A percentile compares a stretch with the other conserved stretches of the same genome.
Conservation (phyloP, 192 early-diverging fungal species). For the Geranomyces michiganensis region DNA sequence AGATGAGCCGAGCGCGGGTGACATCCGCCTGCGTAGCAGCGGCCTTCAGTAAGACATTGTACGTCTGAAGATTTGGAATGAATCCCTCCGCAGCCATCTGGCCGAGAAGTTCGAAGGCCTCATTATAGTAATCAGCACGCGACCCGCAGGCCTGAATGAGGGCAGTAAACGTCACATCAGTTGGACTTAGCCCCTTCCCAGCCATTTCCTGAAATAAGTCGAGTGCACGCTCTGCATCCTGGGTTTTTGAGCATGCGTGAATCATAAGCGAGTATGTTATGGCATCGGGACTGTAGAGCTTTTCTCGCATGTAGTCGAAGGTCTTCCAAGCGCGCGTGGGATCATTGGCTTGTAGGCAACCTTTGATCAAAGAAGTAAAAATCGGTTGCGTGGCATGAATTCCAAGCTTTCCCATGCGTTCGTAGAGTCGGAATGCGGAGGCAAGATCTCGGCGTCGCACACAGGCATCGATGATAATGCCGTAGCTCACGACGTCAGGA, state of each 20-base stretch:
- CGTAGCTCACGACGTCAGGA: slow-evolving; percentile 71
- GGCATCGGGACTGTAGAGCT: slow-evolving; percentile 77
- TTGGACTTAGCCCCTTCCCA: slow-evolving; percentile 66
- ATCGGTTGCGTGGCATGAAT: slow-evolving; percentile 55
- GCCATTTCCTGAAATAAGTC: slow-evolving; percentile 92
- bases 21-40: slow-evolving; percentile 78
- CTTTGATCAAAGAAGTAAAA: slow-evolving; percentile 82
- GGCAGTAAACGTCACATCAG: slow-evolving; percentile 84
- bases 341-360: slow-evolving; percentile 73
- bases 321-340: slow-evolving; percentile 83
- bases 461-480: slow-evolving; percentile 72
- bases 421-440: slow-evolving; percentile 77
- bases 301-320: slow-evolving; percentile 84
- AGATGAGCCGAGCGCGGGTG: slow-evolving; percentile 60
- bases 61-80: slow-evolving; percentile 75
- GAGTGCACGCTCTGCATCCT: slow-evolving; percentile 87
- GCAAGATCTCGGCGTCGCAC: slow-evolving; percentile 58
- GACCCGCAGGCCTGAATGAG: slow-evolving; percentile 82
- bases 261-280: slow-evolving; percentile 89
- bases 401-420: slow-evolving; percentile 66
- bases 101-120: slow-evolving; percentile 76
- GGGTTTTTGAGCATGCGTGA: slow-evolving; percentile 80
- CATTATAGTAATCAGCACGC: slow-evolving; percentile 80
- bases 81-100: slow-evolving; percentile 89
- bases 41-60: slow-evolving; percentile 78